Evolutionary conservation across 2,329 filamentous ascomycete genomes (phyloP).

Genomic region (Diaporthe sp.): DNA sequence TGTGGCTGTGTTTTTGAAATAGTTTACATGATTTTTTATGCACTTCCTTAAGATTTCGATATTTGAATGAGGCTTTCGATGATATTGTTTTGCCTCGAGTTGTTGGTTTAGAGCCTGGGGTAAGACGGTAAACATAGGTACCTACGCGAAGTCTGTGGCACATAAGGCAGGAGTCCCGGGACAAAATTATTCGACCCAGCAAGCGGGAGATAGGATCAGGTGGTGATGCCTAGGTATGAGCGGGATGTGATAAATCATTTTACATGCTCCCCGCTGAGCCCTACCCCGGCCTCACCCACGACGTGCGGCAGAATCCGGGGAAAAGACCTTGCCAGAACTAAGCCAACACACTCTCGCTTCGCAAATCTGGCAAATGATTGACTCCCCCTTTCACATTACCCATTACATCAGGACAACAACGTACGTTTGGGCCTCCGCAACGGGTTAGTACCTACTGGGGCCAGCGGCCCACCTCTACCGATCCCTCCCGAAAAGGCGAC

Average conservation of each 20-base stretch:
- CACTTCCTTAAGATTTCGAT: not conserved
- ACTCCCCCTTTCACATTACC: not conserved
- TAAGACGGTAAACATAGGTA: not conserved
- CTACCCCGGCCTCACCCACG: not conserved
- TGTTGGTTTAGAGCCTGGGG: not conserved
- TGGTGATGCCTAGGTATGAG: not conserved
- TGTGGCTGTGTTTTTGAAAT: no score
- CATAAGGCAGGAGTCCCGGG: not conserved
- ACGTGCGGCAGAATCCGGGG: slow-evolving; percentile 22
- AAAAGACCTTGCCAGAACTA: not conserved
- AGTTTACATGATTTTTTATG: not conserved
- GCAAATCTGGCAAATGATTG: slow-evolving; percentile 20
- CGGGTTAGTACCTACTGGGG: slow-evolving; percentile 20
- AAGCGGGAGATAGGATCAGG: not conserved
- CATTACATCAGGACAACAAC: slow-evolving; percentile 8
- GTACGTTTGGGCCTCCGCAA: slow-evolving; percentile 23
- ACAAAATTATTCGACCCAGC: not conserved
- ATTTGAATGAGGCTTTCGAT: not conserved
- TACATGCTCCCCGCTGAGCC: not conserved
- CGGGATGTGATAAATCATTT: not conserved
- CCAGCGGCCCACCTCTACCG: slow-evolving; percentile 2
- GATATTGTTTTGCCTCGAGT: not conserved
- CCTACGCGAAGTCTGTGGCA: not conserved
- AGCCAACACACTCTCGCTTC: not conserved
- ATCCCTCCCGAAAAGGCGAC: slow-evolving; percentile 8